Conservation (phyloP, 768 basidiomycete species). For the Polyporus arcularius region DNA sequence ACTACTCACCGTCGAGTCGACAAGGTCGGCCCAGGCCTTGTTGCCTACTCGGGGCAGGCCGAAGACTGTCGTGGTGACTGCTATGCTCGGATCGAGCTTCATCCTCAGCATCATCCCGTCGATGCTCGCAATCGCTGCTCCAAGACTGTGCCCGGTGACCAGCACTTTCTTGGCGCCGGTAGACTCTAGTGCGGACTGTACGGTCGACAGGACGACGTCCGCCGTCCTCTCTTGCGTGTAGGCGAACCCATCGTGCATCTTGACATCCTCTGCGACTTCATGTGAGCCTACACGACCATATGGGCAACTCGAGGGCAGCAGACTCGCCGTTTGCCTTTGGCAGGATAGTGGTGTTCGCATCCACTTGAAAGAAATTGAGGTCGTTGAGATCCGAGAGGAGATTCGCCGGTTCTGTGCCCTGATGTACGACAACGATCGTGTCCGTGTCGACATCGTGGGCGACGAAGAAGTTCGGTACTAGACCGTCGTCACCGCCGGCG, state of each 20-base stretch:
- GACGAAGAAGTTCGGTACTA: slow-evolving; percentile 37
- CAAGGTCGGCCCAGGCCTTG: slow-evolving; percentile 43
- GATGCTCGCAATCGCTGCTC: slow-evolving; percentile 48
- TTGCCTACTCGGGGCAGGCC: slow-evolving; percentile 50
- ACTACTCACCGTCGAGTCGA: slow-evolving; percentile 36
- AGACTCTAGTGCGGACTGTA: slow-evolving; percentile 31
- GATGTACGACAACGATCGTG: slow-evolving; percentile 43
- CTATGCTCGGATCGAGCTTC: slow-evolving; percentile 36
- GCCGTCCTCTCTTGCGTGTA: slow-evolving; percentile 42
- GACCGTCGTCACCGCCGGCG: slow-evolving; percentile 28
- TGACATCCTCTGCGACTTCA: slow-evolving; percentile 23
- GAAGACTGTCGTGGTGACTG: slow-evolving; percentile 38
- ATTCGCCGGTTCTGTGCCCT: slow-evolving; percentile 39
- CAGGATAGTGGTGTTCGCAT: slow-evolving; percentile 35
- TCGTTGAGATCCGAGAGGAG: slow-evolving; percentile 42
- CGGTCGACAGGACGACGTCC: slow-evolving; percentile 34
- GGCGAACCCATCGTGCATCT: slow-evolving; percentile 44
- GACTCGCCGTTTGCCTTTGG: slow-evolving; percentile 28
- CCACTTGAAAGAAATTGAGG: slow-evolving; percentile 30
- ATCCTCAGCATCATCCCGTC: slow-evolving; percentile 43
- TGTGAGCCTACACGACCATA: background rate
- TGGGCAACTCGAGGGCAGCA: background rate
- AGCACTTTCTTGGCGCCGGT: slow-evolving; percentile 39
- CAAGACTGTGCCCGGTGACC: slow-evolving; percentile 33
- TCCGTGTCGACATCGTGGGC: slow-evolving; percentile 36